phyloP scores from a whole-genome alignment of 108 stramenopile species.

The Cylindrotheca closterium region DNA sequence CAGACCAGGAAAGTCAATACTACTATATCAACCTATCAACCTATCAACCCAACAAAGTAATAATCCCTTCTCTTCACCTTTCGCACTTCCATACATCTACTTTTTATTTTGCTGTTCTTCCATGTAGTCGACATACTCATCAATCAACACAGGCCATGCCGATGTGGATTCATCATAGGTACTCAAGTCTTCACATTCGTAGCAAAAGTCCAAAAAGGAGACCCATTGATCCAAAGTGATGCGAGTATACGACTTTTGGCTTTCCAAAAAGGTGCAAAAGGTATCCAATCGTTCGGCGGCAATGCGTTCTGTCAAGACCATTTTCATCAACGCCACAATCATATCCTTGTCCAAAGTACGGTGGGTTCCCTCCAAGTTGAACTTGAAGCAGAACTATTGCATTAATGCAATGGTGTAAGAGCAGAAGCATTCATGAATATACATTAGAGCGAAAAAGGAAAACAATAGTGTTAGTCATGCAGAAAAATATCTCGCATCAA shows the following conservation, averaged over 20 bases:
- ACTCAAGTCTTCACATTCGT: slow-evolving; percentile 67
- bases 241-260: slow-evolving; percentile 54
- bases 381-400: slow-evolving; percentile 81
- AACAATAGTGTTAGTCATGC: slow-evolving; percentile 3
- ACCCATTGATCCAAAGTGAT: slow-evolving; percentile 90
- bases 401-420: not conserved
- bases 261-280: slow-evolving; percentile 64
- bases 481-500: slow-evolving; percentile 10
- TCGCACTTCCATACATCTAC: slow-evolving; percentile 4
- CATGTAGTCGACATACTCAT: slow-evolving; percentile 80
- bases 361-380: slow-evolving; percentile 90
- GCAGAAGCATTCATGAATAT: not conserved
- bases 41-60: too few relatives aligned
- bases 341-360: slow-evolving; percentile 89
- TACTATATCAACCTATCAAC: too few relatives aligned
- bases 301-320: slow-evolving; percentile 61
- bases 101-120: slow-evolving; percentile 55
- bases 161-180: slow-evolving; percentile 76
- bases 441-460: not conserved
- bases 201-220: slow-evolving; percentile 83
- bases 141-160: slow-evolving; percentile 87
- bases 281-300: slow-evolving; percentile 52
- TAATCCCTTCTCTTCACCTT: not conserved
- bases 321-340: slow-evolving; percentile 69
- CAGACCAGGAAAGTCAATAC: too few relatives aligned